Conservation (phyloP, 129 eudicot species). For the Pseudognaphalium luteoalbum region DNA sequence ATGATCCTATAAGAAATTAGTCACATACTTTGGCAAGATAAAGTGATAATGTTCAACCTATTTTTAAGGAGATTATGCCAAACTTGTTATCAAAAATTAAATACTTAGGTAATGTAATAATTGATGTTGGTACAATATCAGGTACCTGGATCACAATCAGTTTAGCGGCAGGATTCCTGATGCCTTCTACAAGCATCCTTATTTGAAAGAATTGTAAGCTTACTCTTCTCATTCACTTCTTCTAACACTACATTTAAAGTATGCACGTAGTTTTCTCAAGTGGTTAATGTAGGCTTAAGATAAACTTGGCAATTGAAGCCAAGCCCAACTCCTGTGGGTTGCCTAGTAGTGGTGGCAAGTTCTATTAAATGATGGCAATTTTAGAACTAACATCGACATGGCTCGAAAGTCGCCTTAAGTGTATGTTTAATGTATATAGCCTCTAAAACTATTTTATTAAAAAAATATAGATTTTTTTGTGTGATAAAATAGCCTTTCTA, state of each 20-base stretch:
- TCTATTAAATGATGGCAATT: neutral
- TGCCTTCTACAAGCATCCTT: conserved; percentile 92
- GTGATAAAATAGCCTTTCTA: neutral
- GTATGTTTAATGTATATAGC: neutral
- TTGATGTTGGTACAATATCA: conserved; percentile 18
- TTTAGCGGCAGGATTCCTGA: conserved; percentile 94
- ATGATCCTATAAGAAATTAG: neutral
- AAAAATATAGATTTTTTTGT: neutral
- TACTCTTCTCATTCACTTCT: neutral
- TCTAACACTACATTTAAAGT: neutral
- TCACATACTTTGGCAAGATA: neutral
- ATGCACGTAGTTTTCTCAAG: neutral
- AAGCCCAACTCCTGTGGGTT: neutral
- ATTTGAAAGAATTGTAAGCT: conserved; percentile 83
- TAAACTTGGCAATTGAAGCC: conserved; percentile 6
- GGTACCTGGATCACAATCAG: conserved; percentile 98
- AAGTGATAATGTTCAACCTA: neutral
- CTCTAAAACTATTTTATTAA: neutral
- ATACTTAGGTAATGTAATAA: neutral
- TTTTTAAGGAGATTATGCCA: neutral
- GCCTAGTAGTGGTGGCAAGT: neutral
- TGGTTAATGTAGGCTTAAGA: neutral
- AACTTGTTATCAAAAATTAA: neutral
- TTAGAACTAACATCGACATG: neutral
- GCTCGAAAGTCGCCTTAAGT: neutral